A percentile compares a stretch with the other conserved stretches of the same genome.
phyloP scores from a whole-genome alignment of 345 rosid species.

The Physaria fendleri region DNA sequence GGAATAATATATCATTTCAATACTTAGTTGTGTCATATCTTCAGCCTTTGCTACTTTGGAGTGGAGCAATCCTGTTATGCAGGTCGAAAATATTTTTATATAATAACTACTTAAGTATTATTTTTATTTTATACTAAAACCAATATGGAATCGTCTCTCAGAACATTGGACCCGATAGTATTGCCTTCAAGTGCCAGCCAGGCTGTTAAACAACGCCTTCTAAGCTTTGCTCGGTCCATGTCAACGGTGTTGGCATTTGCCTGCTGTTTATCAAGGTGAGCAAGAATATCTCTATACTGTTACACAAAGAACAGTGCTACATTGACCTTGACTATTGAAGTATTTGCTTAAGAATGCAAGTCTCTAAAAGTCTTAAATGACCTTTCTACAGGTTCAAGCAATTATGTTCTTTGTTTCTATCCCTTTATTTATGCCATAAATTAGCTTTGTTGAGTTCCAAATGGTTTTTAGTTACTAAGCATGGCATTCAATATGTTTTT shows the following conservation, averaged over 20 bases:
- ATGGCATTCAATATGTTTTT: neutral
- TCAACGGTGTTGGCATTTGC: conserved; percentile 83
- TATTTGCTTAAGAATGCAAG: conserved; percentile 3
- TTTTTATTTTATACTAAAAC: conserved; percentile 15
- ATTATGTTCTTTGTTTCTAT: neutral
- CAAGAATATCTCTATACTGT: neutral
- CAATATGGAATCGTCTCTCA: conserved; percentile 29
- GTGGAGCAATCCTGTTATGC: conserved; percentile 76
- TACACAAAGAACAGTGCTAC: neutral
- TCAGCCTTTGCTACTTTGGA: conserved; percentile 87
- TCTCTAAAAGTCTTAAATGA: neutral
- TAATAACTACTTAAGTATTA: neutral
- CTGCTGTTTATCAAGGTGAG: conserved; percentile 80
- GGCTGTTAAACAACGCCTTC: conserved; percentile 74
- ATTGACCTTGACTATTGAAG: neutral
- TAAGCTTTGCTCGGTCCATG: conserved; percentile 60
- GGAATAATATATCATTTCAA: conserved; percentile 1
- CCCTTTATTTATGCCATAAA: neutral
- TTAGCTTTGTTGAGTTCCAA: neutral
- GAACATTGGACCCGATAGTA: conserved; percentile 72
- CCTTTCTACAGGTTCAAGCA: conserved; percentile 2
- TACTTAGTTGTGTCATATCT: conserved; percentile 59
- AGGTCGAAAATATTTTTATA: conserved; percentile 36
- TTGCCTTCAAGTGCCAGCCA: conserved; percentile 73
- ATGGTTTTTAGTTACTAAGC: conserved; percentile 6